Conservation (phyloP, 768 basidiomycete genomes). For the Hygrocybe coccinea region DNA sequence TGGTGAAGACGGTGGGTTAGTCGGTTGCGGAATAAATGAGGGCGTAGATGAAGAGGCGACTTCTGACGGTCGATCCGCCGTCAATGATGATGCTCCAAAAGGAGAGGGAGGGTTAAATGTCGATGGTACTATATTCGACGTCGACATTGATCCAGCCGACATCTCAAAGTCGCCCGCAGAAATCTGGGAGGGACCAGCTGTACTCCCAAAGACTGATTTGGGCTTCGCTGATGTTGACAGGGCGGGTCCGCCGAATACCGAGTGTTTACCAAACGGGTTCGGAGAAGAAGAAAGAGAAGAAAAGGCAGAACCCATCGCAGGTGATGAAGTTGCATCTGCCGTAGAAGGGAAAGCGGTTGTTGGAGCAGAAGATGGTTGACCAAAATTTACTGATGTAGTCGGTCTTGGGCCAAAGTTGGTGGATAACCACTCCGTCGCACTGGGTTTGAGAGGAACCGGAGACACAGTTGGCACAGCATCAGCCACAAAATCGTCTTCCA, state of each 20-base stretch:
- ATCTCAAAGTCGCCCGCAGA: background rate
- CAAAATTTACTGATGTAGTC: constrained; percentile 7
- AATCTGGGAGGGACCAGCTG: background rate
- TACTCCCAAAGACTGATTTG: constrained; percentile 21
- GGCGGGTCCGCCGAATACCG: constrained; percentile 33
- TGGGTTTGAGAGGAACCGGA: constrained; percentile 16
- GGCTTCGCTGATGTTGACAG: constrained; percentile 15
- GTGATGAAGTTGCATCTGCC: background rate
- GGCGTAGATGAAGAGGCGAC: constrained; percentile 11
- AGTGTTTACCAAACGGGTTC: constrained; percentile 34
- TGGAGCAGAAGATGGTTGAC: background rate
- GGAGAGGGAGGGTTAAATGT: background rate
- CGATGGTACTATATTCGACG: background rate
- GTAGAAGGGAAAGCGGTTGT: background rate
- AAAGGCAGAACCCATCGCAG: constrained; percentile 31
- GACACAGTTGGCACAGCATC: constrained; percentile 16
- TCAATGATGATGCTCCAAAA: background rate
- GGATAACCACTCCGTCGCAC: constrained; percentile 17
- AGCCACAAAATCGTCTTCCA: constrained; percentile 12
- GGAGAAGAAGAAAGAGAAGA: constrained; percentile 35
- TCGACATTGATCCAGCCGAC: background rate
- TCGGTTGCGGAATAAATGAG: constrained; percentile 15
- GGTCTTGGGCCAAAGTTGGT: constrained; percentile 1
- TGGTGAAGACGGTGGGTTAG: constrained; percentile 17
- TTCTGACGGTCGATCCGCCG: background rate